Evolutionary conservation across 2,329 filamentous ascomycete genomes (phyloP).

Genomic region (Tolypocladium ophioglossoides): DNA sequence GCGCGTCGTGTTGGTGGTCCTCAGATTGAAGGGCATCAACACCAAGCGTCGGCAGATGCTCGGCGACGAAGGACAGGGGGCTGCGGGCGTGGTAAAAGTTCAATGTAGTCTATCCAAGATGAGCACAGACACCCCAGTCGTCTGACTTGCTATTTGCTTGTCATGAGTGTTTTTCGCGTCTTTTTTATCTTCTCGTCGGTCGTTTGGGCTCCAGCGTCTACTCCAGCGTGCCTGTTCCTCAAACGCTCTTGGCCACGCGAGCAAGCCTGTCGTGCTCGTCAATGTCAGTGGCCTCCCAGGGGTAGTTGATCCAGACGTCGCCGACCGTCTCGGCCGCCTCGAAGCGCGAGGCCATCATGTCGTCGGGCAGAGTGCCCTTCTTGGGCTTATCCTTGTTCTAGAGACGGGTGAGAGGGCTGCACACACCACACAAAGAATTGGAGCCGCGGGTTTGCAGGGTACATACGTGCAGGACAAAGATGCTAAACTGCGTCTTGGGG

Average conservation of each 20-base stretch:
- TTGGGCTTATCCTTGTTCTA: conserved; percentile 96
- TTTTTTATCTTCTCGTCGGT: neutral
- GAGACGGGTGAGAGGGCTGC: neutral
- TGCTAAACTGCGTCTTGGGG: conserved; percentile 73
- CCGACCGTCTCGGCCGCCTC: conserved; percentile 75
- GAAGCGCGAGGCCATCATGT: conserved; percentile 72
- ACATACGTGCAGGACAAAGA: conserved; percentile 89
- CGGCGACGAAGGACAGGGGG: neutral
- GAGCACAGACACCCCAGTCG: neutral
- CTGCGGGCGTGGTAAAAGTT: neutral
- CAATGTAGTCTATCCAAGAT: neutral
- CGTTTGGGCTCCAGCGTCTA: conserved; percentile 1
- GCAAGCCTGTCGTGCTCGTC: conserved; percentile 78
- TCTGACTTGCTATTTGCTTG: neutral
- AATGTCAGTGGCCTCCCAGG: conserved; percentile 93
- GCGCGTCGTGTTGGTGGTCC: neutral
- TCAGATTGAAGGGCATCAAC: neutral
- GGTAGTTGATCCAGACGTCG: conserved; percentile 99
- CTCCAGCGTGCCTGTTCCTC: neutral
- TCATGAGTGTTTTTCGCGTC: neutral
- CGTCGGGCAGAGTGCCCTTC: conserved; percentile 73
- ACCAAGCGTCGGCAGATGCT: neutral
- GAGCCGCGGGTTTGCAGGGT: neutral
- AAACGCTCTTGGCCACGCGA: conserved; percentile 24
- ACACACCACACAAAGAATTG: too few relatives aligned